A percentile compares a stretch with the other conserved stretches of the same genome.
Evolutionary conservation across 176 grass and related monocot genomes (phyloP).

Genomic region (Avena eriantha): DNA sequence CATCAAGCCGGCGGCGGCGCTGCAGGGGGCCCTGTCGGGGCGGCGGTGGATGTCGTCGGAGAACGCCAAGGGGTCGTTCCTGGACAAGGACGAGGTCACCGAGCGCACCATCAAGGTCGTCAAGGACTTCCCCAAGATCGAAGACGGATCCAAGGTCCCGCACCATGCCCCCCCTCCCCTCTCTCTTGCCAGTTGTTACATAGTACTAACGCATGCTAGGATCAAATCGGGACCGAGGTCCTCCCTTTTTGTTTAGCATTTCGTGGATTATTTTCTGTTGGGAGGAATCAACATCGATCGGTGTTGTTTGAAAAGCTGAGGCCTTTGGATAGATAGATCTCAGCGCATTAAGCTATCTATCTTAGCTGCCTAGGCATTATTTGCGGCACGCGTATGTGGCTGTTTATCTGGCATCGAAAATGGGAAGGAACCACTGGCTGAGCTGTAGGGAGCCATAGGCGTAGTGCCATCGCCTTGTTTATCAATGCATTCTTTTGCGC

Average conservation of each 20-base stretch:
- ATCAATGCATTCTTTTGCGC: neutral
- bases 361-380: slow-evolving; percentile 4
- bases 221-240: neutral
- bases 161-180: neutral
- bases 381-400: neutral
- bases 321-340: slow-evolving; percentile 14
- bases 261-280: neutral
- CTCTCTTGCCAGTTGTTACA: neutral
- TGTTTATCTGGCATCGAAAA: neutral
- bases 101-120: slow-evolving; percentile 67
- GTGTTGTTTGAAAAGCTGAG: neutral
- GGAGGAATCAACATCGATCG: neutral
- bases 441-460: neutral
- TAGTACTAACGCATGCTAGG: neutral
- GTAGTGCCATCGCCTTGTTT: neutral
- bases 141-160: slow-evolving; percentile 52
- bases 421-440: neutral
- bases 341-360: neutral
- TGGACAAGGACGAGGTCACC: slow-evolving; percentile 58
- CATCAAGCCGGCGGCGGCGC: slow-evolving; percentile 42
- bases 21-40: slow-evolving; percentile 43
- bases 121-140: slow-evolving; percentile 57
- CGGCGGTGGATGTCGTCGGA: slow-evolving; percentile 59
- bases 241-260: neutral
- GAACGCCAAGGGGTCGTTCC: slow-evolving; percentile 63